A percentile compares a stretch with the other conserved stretches of the same genome.
phyloP scores from a whole-genome alignment of 345 rosid species.

The Trapa bicornis region DNA sequence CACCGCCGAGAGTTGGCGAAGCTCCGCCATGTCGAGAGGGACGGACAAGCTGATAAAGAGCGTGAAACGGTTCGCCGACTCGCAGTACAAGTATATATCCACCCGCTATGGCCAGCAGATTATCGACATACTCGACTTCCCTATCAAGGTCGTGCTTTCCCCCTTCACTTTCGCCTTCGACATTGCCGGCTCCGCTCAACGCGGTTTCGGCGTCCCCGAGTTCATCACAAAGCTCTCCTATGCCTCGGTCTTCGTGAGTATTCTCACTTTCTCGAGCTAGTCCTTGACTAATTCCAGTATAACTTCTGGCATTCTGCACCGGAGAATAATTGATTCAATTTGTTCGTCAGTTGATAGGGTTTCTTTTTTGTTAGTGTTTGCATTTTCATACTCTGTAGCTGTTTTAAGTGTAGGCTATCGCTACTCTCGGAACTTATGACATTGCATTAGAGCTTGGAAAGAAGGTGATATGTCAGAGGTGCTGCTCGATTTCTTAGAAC shows the following conservation, averaged over 20 bases:
- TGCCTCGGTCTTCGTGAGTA: constrained; percentile 60
- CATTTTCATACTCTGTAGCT: neutral
- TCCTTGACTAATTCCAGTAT: neutral
- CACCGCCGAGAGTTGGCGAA: constrained; percentile 2
- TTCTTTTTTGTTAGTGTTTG: neutral
- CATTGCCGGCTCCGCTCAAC: constrained; percentile 87
- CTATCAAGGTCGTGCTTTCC: constrained; percentile 59
- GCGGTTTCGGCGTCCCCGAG: constrained; percentile 82
- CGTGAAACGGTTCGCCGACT: constrained; percentile 45
- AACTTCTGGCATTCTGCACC: neutral
- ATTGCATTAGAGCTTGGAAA: constrained; percentile 79
- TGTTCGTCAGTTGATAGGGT: neutral
- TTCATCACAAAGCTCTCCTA: constrained; percentile 61
- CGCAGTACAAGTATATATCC: constrained; percentile 41
- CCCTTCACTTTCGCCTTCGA: constrained; percentile 83
- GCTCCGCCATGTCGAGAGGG: constrained; percentile 46
- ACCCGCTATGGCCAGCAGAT: constrained; percentile 57
- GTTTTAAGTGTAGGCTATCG: constrained; percentile 48
- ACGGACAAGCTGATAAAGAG: constrained; percentile 39
- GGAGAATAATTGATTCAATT: neutral
- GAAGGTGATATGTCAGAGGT: constrained; percentile 93
- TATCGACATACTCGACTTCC: constrained; percentile 59
- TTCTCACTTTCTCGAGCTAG: neutral
- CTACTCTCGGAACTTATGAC: constrained; percentile 84
- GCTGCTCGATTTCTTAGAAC: constrained; percentile 2